These are phyloP conservation scores for Bremia lactucae DNA, from an alignment of 352 stramenopile species.

Conservation along the genomic window DNA sequence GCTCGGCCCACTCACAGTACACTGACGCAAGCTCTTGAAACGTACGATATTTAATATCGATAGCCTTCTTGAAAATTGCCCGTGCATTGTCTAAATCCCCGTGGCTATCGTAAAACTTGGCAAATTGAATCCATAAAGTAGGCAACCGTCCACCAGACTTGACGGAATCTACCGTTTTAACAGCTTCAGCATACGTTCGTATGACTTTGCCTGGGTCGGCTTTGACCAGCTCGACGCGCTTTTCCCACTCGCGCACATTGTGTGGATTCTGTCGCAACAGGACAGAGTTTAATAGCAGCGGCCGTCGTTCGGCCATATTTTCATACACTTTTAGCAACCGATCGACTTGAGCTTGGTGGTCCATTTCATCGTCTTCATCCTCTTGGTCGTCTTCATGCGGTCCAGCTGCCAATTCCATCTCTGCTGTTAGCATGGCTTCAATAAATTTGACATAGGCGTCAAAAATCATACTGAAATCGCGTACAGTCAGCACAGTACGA, in stretches of 20 bases:
- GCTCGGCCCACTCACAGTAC: conserved; percentile 91
- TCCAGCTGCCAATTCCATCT: conserved; percentile 83
- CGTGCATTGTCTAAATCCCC: conserved; percentile 88
- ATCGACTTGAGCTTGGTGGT: conserved; percentile 65
- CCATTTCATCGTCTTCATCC: conserved; percentile 43
- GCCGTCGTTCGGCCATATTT: conserved; percentile 91
- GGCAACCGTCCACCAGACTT: conserved; percentile 83
- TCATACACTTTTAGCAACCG: conserved; percentile 80
- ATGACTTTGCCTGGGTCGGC: conserved; percentile 51
- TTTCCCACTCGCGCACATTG: conserved; percentile 97
- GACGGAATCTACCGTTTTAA: conserved; percentile 86
- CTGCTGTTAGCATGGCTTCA: conserved; percentile 92
- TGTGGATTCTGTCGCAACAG: conserved; percentile 97
- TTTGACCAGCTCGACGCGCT: conserved; percentile 85
- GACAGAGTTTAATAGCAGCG: conserved; percentile 91
- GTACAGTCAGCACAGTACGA: conserved; percentile 59
- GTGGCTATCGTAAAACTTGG: conserved; percentile 91
- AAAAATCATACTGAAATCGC: conserved; percentile 98
- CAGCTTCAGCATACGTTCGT: conserved; percentile 82
- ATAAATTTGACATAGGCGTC: conserved; percentile 98
- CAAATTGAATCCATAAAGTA: conserved; percentile 91
- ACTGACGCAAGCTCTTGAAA: conserved; percentile 91
- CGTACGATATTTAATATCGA: conserved; percentile 60
- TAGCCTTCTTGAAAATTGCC: conserved; percentile 87
- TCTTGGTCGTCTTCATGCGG: conserved; percentile 54